Conservation (phyloP, 306 rosid genomes). For the Prosopis cineraria region DNA sequence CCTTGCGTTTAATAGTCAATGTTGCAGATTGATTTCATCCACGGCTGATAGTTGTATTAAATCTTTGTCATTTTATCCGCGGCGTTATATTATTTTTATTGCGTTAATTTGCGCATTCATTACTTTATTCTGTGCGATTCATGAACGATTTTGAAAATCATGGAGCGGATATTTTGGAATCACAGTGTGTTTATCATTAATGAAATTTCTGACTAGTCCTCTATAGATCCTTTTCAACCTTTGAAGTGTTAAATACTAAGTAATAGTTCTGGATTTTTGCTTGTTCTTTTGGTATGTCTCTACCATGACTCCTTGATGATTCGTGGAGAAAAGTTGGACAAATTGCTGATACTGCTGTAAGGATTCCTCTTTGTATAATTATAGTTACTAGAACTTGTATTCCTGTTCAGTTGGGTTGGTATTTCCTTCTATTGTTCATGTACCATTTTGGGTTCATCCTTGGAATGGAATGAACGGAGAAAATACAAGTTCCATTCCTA, state of each 20-base stretch:
- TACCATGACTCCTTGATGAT: neutral
- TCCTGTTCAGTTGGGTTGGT: neutral
- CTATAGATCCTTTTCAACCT: slow-evolving; percentile 8
- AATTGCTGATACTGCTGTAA: neutral
- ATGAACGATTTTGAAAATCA: neutral
- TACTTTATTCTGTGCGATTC: slow-evolving; percentile 15
- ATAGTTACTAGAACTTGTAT: neutral
- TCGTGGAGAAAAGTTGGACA: neutral
- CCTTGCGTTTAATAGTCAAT: slow-evolving; percentile 18
- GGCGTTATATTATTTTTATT: neutral
- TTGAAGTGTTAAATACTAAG: slow-evolving; percentile 8
- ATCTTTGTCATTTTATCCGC: slow-evolving; percentile 1
- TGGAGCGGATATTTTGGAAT: neutral
- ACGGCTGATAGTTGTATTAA: slow-evolving; percentile 26
- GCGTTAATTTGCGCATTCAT: slow-evolving; percentile 17
- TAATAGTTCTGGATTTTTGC: neutral
- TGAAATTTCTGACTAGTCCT: neutral
- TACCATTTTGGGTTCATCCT: neutral
- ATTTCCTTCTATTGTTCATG: neutral
- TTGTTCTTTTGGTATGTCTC: neutral
- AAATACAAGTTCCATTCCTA: slow-evolving; percentile 13
- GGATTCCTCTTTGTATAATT: neutral
- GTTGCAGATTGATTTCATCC: slow-evolving; percentile 22
- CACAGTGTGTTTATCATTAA: slow-evolving; percentile 3
- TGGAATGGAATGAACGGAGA: neutral